Conservation (phyloP, 1,139 yeast species). For the Hyphopichia burtonii region DNA sequence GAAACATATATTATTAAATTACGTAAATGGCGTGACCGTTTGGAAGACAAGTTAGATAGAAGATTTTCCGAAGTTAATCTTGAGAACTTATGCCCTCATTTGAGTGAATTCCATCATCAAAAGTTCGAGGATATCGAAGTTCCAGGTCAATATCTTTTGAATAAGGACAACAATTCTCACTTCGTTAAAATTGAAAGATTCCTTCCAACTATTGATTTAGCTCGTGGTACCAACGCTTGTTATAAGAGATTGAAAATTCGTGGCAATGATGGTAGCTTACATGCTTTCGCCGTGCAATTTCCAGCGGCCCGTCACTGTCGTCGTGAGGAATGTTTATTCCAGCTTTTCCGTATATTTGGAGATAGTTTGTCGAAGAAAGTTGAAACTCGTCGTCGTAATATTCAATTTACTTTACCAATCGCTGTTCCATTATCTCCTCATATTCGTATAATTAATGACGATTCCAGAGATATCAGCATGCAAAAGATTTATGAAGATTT, state of each 20-base stretch:
- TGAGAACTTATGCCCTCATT: conserved; percentile 90
- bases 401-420: conserved; percentile 83
- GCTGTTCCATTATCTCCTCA: conserved; percentile 96
- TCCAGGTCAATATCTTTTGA: conserved; percentile 90
- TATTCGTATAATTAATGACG: conserved; percentile 86
- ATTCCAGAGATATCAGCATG: conserved; percentile 72
- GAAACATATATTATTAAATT: conserved; percentile 82
- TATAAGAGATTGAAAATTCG: conserved; percentile 86
- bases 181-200: conserved; percentile 92
- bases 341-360: conserved; percentile 83
- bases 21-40: conserved; percentile 88
- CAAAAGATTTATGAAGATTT: conserved; percentile 86
- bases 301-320: conserved; percentile 98
- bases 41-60: conserved; percentile 89
- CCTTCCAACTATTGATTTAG: conserved; percentile 83
- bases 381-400: conserved; percentile 82
- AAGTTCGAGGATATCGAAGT: conserved; percentile 96
- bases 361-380: conserved; percentile 78
- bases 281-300: conserved; percentile 92
- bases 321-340: conserved; percentile 93
- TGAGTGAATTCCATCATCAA: conserved; percentile 96
- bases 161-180: conserved; percentile 81
- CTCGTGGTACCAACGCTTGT: conserved; percentile 91
- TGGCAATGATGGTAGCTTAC: conserved; percentile 90
- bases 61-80: conserved; percentile 73